Conservation (phyloP, 148 eudicot genomes). For the Vaccinium macrocarpon region DNA sequence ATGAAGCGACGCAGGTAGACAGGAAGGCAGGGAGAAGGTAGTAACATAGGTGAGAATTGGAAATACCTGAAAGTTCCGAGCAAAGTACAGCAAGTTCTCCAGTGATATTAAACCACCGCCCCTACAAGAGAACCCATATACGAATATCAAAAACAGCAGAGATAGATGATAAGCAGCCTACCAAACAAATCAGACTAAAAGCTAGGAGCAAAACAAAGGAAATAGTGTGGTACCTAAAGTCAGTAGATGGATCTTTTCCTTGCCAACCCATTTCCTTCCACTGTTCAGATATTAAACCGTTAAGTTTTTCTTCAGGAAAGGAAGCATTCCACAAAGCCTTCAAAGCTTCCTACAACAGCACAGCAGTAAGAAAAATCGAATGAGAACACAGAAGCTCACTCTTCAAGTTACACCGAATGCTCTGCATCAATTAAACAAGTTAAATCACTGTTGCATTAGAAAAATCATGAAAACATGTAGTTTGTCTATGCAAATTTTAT, state of each 20-base stretch:
- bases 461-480: slow-evolving; percentile 4
- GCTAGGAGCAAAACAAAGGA: slow-evolving; percentile 1
- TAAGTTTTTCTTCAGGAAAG: slow-evolving; percentile 77
- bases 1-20: neutral
- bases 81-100: slow-evolving; percentile 86
- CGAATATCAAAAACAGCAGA: slow-evolving; percentile 20
- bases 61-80: slow-evolving; percentile 78
- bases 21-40: neutral
- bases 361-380: slow-evolving; percentile 3
- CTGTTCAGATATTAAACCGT: slow-evolving; percentile 78
- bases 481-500: neutral
- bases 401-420: neutral
- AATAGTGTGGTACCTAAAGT: slow-evolving; percentile 64
- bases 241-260: slow-evolving; percentile 99
- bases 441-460: neutral
- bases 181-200: slow-evolving; percentile 8
- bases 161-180: neutral
- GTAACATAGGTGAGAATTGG: neutral
- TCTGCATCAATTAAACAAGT: neutral
- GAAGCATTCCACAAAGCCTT: slow-evolving; percentile 85
- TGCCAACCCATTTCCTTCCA: slow-evolving; percentile 99
- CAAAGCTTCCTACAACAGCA: slow-evolving; percentile 63
- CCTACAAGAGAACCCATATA: slow-evolving; percentile 36
- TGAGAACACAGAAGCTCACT: neutral
- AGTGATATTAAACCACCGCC: slow-evolving; percentile 96